phyloP scores from a whole-genome alignment of 345 rosid genomes.

The Syzygium aqueum region DNA sequence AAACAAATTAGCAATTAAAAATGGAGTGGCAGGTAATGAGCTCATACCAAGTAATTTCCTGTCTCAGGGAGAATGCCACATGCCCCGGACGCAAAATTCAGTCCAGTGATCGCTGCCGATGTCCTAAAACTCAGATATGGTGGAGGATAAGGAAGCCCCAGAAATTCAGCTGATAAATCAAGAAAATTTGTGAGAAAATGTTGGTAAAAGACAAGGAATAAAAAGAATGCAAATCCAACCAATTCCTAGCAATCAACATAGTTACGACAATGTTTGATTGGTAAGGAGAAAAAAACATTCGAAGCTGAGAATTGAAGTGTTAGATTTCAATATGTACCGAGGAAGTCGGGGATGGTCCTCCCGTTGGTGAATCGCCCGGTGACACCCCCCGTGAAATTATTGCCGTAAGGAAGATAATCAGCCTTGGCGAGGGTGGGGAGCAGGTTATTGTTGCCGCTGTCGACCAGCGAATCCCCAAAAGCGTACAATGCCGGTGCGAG shows the following conservation, averaged over 20 bases:
- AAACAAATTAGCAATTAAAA: neutral
- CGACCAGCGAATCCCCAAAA: slow-evolving; percentile 41
- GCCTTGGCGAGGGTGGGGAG: slow-evolving; percentile 32
- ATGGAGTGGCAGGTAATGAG: neutral
- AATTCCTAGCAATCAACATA: neutral
- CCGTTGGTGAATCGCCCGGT: slow-evolving; percentile 47
- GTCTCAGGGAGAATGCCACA: slow-evolving; percentile 41
- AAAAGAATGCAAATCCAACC: neutral
- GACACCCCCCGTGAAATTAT: slow-evolving; percentile 11
- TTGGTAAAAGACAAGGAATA: neutral
- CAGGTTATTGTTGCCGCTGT: slow-evolving; percentile 38
- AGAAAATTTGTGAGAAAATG: neutral
- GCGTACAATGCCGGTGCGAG: slow-evolving; percentile 30
- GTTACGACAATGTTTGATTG: neutral
- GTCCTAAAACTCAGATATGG: slow-evolving; percentile 12
- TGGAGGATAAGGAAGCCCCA: slow-evolving; percentile 32
- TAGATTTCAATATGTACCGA: slow-evolving; percentile 11
- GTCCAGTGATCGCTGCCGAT: slow-evolving; percentile 1
- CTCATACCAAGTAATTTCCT: slow-evolving; percentile 16
- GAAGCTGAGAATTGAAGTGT: neutral
- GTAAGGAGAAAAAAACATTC: neutral
- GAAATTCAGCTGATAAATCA: slow-evolving; percentile 26
- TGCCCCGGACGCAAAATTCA: slow-evolving; percentile 39
- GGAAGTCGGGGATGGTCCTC: slow-evolving; percentile 23
- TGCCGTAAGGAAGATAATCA: slow-evolving; percentile 30